phyloP scores from a whole-genome alignment of 2,329 filamentous ascomycete species.

The Penicillium sp. region DNA sequence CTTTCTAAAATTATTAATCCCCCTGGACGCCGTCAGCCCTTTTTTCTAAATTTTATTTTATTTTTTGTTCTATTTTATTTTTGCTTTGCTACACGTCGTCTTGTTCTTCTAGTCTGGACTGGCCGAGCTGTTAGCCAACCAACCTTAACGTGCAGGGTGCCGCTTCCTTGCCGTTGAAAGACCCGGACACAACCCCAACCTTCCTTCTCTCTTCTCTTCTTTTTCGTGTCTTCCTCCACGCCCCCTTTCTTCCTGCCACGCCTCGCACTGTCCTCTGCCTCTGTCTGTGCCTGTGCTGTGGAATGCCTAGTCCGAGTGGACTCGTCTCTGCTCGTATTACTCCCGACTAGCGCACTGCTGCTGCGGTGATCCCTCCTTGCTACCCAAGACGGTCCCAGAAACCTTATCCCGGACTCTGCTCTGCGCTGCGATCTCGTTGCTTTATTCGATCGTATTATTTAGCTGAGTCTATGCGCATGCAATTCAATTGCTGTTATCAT shows the following conservation, averaged over 20 bases:
- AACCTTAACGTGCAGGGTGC: neutral
- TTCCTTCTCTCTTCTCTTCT: neutral
- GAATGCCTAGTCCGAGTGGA: neutral
- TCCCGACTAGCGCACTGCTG: constrained; percentile 1
- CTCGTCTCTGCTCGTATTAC: neutral
- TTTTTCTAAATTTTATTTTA: neutral
- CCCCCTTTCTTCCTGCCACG: neutral
- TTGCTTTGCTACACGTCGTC: neutral
- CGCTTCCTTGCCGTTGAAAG: neutral
- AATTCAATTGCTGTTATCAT: neutral
- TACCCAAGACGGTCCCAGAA: constrained; percentile 12
- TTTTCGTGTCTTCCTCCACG: constrained; percentile 11
- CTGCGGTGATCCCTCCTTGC: constrained; percentile 12
- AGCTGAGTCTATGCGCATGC: neutral
- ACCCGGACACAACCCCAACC: constrained; percentile 20
- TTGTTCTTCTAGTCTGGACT: constrained; percentile 5
- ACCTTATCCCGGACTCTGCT: constrained; percentile 11
- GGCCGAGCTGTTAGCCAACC: neutral
- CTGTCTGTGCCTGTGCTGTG: no score
- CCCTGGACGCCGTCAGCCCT: neutral
- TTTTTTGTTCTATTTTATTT: neutral
- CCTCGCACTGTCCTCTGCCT: neutral
- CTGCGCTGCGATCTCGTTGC: constrained; percentile 10
- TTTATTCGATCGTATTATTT: constrained; percentile 1
- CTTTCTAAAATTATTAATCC: neutral